Evolutionary conservation across 495 filamentous ascomycete species (phyloP).

Genomic region (Talaromyces ruber): DNA sequence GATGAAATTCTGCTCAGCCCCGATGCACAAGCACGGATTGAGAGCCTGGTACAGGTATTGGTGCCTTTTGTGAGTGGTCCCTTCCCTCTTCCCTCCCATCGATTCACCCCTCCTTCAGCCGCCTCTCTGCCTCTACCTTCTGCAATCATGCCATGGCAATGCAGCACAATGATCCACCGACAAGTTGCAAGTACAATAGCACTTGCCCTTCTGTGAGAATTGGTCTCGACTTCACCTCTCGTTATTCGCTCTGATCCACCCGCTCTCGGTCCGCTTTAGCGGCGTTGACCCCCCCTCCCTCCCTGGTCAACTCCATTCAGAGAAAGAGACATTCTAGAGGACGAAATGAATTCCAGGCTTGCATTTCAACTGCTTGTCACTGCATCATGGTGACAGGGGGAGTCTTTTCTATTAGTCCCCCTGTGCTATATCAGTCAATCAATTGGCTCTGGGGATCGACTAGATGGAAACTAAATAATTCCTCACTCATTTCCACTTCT

Average conservation of each 20-base stretch:
- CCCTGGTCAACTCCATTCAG: background rate
- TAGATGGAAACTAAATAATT: background rate
- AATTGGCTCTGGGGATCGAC: background rate
- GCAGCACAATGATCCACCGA: background rate
- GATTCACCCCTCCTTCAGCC: background rate
- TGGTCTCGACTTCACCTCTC: constrained; percentile 10
- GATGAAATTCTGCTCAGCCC: constrained; percentile 45
- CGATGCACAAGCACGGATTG: constrained; percentile 46
- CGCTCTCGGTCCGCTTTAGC: constrained; percentile 21
- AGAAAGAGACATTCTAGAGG: background rate
- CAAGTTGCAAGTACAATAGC: background rate
- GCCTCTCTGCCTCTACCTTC: background rate
- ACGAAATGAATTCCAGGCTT: background rate
- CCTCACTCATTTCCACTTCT: background rate
- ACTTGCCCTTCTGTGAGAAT: background rate
- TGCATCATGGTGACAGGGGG: background rate
- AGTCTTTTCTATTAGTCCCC: background rate
- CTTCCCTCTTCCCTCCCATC: constrained; percentile 7
- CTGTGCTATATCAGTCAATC: background rate
- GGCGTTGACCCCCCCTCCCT: constrained; percentile 1
- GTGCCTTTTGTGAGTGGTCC: constrained; percentile 52
- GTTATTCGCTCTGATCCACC: constrained; percentile 16
- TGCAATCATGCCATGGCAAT: background rate
- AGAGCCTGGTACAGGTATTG: constrained; percentile 46
- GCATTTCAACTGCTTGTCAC: background rate